phyloP scores from a whole-genome alignment of 345 rosid genomes.

The Bretschneidera sinensis region DNA sequence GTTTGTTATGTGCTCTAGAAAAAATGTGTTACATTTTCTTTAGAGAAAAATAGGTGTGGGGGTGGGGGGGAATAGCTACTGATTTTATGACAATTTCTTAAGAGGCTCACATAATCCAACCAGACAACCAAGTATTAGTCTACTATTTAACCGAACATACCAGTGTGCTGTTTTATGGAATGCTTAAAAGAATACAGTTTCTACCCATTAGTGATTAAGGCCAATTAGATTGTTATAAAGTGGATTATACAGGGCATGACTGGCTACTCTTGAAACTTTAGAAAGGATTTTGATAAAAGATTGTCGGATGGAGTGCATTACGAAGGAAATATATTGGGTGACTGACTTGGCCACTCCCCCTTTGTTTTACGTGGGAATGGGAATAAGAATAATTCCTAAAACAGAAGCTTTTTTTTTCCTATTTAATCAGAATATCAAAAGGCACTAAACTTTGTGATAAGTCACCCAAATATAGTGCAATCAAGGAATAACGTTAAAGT shows the following conservation, averaged over 20 bases:
- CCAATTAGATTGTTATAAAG: not conserved
- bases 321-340: not conserved
- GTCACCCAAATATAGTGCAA: not conserved
- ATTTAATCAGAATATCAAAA: not conserved
- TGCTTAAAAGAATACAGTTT: not conserved
- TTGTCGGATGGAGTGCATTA: not conserved
- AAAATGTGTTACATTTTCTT: too few species aligned
- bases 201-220: not conserved
- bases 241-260: too few species aligned
- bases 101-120: not conserved
- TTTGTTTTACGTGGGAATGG: not conserved
- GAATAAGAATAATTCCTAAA: not conserved
- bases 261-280: not conserved
- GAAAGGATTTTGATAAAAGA: too few species aligned
- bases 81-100: too few species aligned
- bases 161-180: too few species aligned
- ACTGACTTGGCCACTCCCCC: not conserved
- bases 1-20: too few species aligned
- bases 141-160: not conserved
- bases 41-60: too few species aligned
- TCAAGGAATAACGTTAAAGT: not conserved
- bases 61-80: too few species aligned
- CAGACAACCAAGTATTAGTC: not conserved
- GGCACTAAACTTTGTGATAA: not conserved
- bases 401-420: not conserved